These are phyloP conservation scores for Pyrus bretschneideri DNA, from an alignment of 306 rosid genomes.

Conservation along the genomic window DNA sequence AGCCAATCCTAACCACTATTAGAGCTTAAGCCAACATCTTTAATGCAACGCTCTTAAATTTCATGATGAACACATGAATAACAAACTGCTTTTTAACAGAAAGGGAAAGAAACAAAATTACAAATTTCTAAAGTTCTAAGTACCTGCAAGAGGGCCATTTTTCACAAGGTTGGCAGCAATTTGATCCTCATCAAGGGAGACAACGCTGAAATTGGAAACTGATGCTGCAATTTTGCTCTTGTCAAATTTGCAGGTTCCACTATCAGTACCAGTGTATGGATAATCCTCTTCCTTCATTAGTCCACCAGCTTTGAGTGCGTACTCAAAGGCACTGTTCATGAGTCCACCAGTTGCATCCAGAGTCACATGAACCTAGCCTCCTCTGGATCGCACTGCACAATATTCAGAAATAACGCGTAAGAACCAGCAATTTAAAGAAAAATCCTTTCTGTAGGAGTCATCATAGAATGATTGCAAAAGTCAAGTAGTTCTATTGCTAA, in stretches of 20 bases:
- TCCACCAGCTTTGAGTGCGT: constrained; percentile 84
- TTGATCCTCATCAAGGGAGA: constrained; percentile 81
- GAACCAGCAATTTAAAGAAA: background rate
- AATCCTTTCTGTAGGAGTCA: background rate
- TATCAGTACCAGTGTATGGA: constrained; percentile 74
- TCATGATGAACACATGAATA: background rate
- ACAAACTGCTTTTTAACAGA: background rate
- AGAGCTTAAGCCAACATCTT: background rate
- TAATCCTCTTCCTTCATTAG: constrained; percentile 84
- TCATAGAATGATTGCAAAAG: background rate
- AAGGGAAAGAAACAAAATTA: background rate
- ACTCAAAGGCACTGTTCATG: constrained; percentile 96
- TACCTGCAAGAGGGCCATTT: constrained; percentile 94
- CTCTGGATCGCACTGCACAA: constrained; percentile 85
- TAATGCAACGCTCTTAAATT: background rate
- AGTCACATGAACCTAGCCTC: constrained; percentile 71
- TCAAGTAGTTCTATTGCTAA: background rate
- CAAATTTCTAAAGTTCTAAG: background rate
- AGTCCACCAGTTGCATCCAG: constrained; percentile 97
- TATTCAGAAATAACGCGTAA: background rate
- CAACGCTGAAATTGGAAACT: constrained; percentile 81
- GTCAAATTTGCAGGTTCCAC: constrained; percentile 75
- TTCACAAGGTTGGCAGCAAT: constrained; percentile 87
- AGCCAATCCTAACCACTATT: background rate
- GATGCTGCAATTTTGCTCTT: constrained; percentile 71